These are phyloP conservation scores for Saturnispora halmiae DNA, from an alignment of 805 yeast genomes.

Conservation along the genomic window DNA sequence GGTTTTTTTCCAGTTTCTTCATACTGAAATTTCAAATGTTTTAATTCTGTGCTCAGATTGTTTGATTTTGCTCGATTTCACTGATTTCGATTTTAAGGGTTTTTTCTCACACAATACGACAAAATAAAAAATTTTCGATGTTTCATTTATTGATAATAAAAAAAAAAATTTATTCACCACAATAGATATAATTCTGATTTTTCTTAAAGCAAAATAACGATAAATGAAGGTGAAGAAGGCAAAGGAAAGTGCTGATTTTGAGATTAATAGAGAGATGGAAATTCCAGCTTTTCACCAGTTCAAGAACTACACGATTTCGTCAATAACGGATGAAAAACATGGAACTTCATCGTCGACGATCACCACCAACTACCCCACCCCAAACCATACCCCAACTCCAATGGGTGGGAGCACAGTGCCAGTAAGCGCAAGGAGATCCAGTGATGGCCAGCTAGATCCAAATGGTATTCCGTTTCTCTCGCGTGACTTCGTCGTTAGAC, in stretches of 20 bases:
- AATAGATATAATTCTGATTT: too few species aligned
- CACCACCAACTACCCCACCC: conserved; percentile 15
- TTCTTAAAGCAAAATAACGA: too few species aligned
- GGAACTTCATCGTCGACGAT: too few species aligned
- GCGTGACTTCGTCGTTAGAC: conserved; percentile 67
- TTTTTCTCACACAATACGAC: too few species aligned
- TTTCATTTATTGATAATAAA: neutral
- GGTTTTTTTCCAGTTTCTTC: too few species aligned
- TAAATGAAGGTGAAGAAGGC: neutral
- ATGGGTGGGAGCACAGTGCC: neutral
- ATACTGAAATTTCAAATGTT: too few species aligned
- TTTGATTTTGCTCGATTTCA: too few species aligned
- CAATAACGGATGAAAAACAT: conserved; percentile 17
- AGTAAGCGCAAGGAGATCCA: neutral
- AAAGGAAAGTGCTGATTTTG: neutral
- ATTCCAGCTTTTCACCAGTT: conserved; percentile 12
- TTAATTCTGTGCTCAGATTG: too few species aligned
- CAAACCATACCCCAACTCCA: conserved; percentile 14
- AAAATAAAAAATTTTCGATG: too few species aligned
- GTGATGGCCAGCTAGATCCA: conserved; percentile 9
- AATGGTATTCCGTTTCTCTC: conserved; percentile 32
- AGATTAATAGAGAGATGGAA: neutral
- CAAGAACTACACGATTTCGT: conserved; percentile 19
- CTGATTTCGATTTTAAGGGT: too few species aligned
- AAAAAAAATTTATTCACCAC: neutral